Percentiles rank a stretch among this genome's conserved stretches.
phyloP scores from a whole-genome alignment of 2,329 filamentous ascomycete genomes.

The Truncatella angustata region DNA sequence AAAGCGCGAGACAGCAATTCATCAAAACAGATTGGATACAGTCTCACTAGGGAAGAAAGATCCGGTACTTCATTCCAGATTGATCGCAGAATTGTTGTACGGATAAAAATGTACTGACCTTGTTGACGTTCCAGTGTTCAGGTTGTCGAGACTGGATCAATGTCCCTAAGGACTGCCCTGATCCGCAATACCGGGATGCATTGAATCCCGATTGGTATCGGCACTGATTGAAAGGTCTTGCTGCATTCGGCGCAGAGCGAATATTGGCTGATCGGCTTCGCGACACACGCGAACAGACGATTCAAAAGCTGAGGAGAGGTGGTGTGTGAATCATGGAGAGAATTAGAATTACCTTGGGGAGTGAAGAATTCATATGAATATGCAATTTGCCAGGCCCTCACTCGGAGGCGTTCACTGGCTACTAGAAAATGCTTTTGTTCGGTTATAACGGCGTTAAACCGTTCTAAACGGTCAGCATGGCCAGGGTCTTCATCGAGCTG shows the following conservation, averaged over 20 bases:
- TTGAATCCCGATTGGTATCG: neutral
- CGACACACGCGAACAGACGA: neutral
- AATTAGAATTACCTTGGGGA: constrained; percentile 8
- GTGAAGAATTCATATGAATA: constrained; percentile 11
- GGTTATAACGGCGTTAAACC: constrained; percentile 1
- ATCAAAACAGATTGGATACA: neutral
- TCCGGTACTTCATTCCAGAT: no score
- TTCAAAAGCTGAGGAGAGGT: neutral
- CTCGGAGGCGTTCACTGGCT: constrained; percentile 1
- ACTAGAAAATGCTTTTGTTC: neutral
- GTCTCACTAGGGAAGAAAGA: no score
- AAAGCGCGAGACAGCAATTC: neutral
- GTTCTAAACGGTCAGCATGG: constrained; percentile 6
- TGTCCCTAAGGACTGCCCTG: neutral
- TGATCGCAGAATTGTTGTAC: neutral
- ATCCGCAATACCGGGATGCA: constrained; percentile 1
- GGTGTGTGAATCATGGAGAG: neutral
- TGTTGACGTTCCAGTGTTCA: neutral
- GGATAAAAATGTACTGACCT: neutral
- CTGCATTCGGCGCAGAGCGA: neutral
- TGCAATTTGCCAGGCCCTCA: neutral
- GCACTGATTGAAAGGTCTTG: neutral
- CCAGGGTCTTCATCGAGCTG: neutral
- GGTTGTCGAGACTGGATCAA: neutral
- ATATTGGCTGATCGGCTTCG: constrained; percentile 1